A percentile compares a stretch with the other conserved stretches of the same genome.
Evolutionary conservation across 441 rosid species (phyloP).

Genomic region (Theobroma grandiflorum): DNA sequence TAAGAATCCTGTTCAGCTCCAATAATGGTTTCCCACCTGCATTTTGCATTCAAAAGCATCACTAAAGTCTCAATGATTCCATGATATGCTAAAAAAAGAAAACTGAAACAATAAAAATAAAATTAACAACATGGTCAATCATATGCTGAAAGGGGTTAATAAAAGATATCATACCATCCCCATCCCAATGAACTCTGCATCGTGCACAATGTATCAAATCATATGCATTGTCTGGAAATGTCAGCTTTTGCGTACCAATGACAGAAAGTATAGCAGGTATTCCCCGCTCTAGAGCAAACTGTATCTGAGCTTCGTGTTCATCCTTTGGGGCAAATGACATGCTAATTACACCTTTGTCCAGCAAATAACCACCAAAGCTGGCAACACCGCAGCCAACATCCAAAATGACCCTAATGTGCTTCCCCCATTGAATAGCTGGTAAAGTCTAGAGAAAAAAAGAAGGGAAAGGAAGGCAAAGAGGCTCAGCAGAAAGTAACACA

Average conservation of each 20-base stretch:
- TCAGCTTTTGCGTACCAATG: constrained; percentile 78
- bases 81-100: not conserved
- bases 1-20: constrained; percentile 90
- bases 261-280: constrained; percentile 90
- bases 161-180: constrained; percentile 56
- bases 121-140: constrained; percentile 4
- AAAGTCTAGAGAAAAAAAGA: constrained; percentile 49
- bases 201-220: constrained; percentile 94
- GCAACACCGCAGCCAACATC: constrained; percentile 99
- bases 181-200: constrained; percentile 96
- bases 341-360: constrained; percentile 76
- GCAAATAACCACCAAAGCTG: constrained; percentile 89
- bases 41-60: constrained; percentile 26
- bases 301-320: constrained; percentile 98
- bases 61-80: constrained; percentile 23
- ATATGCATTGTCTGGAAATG: constrained; percentile 70
- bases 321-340: constrained; percentile 98
- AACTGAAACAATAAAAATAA: not conserved
- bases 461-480: not conserved
- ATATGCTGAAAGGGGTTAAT: constrained; percentile 3
- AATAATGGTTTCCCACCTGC: constrained; percentile 89
- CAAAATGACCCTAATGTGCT: constrained; percentile 67
- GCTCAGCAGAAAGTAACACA: not conserved
- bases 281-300: constrained; percentile 94
- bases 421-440: constrained; percentile 75